Evolutionary conservation across 345 rosid species (phyloP), one percentile per base, ranked within the genome.

Genomic region (Rhizophora apiculata): DNA sequence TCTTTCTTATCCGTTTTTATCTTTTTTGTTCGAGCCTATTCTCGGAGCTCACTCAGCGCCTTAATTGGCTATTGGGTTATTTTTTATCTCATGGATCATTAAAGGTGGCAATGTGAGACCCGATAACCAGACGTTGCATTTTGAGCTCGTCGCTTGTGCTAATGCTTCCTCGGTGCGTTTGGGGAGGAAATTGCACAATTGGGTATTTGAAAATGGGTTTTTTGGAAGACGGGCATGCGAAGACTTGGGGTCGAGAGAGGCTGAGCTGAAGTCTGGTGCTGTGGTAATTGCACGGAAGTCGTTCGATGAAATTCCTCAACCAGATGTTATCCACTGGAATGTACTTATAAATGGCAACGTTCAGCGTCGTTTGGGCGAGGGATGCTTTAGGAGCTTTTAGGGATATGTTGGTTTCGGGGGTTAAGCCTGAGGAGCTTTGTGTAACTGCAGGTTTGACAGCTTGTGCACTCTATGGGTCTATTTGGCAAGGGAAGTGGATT

Each of bases 401-500:
- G 31, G 78, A 78, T 67, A 84, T 86, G 93, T 75, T 88, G 75
- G 68, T 59, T 67, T 26, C 29, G 68, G 80, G 85, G 29, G 24
- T 73, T 30, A 81, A 82, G 85, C 86, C 86, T 51, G 86, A 86
- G 68, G 76, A 69, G n/a, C 80, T 88, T 39, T 82, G 76, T 21
- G 78, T 84, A 60, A 84, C 85, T 8, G 76, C 85, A 1, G 86
- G 81, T 1, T 73, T 85, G 62, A 81, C 84, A 8, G 87, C 82
- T 71, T 82, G 90, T 80, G 88, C 88, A 59, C 85, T 78, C 54
- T 77, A 54, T 36, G 90, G 86, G 64, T 82, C 81, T 64, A 76
- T 86, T 5, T 19, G 64, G 74, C 87, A 82, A 24, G 88, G 93
- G 66, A 83, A 73, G 65, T 84, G 84, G 93, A 77, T 88, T 72